Base-by-base conservation (phyloP, 441 rosid genomes). In the Populus hybrid region DNA sequence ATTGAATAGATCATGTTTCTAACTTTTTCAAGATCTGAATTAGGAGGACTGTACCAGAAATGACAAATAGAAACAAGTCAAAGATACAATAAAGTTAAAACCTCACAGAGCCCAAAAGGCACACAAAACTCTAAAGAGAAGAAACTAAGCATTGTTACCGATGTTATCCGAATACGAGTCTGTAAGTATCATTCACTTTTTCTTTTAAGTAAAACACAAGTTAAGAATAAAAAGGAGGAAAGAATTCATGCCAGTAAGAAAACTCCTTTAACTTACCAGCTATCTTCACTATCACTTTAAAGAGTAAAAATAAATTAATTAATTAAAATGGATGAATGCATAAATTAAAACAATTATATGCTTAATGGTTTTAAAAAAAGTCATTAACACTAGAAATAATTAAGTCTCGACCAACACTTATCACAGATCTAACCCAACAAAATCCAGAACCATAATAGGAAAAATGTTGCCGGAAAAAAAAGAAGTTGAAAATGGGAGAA, bases 341-440 rank as follows among this genome's bases (percentile, higher is more conserved):
- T 53, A 26, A 24, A 38, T 59, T 16, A 45, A 71, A 24, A 42
- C 2, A 64, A 71, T 14, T 16, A 20, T 20, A 18, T n/a, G 73
- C 6, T 3, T 8, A 53, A 29, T 9, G 24, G 67, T 69, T 76
- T 64, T 82, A 75, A 74, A 45, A 21, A 14, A 75, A 20, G 66
- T 26, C 59, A 66, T 72, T 31, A 68, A 23, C 74, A 26, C 6
- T 29, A 71, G 67, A 23, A 64, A 71, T 71, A 50, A 74, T 23
- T 68, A 67, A 77, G 5, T 67, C 61, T 76, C 21, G 68, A 53
- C 12, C 29, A 38, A 72, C 64, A 36, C 16, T 67, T 72, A 76
- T 68, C 75, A 77, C 86, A 86, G 88, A 88, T 86, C 87, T 84
- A 81, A 88, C 33, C 70, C 36, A 76, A 71, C 69, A 68, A 74